These are phyloP conservation scores for Vitis rotundifolia DNA, from an alignment of 164 flowering plant genomes.

Conservation along the genomic window DNA sequence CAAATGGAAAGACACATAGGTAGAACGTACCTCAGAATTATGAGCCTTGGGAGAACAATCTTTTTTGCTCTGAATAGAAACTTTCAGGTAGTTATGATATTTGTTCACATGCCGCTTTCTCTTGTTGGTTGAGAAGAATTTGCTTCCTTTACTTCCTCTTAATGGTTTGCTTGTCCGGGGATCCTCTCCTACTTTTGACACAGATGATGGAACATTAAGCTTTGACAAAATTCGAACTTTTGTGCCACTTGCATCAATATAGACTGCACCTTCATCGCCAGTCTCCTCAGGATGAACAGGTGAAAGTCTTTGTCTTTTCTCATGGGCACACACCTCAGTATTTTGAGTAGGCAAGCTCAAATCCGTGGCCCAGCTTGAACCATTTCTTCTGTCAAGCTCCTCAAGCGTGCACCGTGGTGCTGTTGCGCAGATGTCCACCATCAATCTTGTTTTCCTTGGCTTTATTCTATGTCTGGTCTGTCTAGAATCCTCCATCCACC, in stretches of 20 bases:
- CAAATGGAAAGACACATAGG: background rate
- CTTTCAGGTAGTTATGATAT: slow-evolving; percentile 34
- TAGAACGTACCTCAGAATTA: slow-evolving; percentile 42
- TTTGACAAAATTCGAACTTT: slow-evolving; percentile 79
- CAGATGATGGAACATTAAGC: slow-evolving; percentile 31
- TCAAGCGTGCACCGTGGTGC: slow-evolving; percentile 74
- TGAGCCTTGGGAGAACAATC: slow-evolving; percentile 21
- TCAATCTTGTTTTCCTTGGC: slow-evolving; percentile 60
- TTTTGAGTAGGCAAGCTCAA: slow-evolving; percentile 27
- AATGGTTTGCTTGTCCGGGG: slow-evolving; percentile 22
- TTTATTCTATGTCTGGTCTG: slow-evolving; percentile 56
- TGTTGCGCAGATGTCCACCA: slow-evolving; percentile 72
- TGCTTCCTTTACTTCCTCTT: slow-evolving; percentile 40
- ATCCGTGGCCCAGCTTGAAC: slow-evolving; percentile 63
- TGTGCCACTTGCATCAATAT: slow-evolving; percentile 77
- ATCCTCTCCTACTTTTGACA: slow-evolving; percentile 31
- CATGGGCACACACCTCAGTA: slow-evolving; percentile 27
- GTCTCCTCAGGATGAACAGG: slow-evolving; percentile 25
- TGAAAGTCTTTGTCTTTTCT: slow-evolving; percentile 35
- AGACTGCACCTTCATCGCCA: slow-evolving; percentile 60
- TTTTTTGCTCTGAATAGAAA: slow-evolving; percentile 38
- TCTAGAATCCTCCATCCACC: slow-evolving; percentile 36
- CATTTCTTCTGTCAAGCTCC: slow-evolving; percentile 90
- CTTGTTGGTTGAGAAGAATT: slow-evolving; percentile 32
- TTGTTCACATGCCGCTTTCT: slow-evolving; percentile 32